Base-by-base conservation (phyloP, 345 rosid genomes). In the Clausena lansium region DNA sequence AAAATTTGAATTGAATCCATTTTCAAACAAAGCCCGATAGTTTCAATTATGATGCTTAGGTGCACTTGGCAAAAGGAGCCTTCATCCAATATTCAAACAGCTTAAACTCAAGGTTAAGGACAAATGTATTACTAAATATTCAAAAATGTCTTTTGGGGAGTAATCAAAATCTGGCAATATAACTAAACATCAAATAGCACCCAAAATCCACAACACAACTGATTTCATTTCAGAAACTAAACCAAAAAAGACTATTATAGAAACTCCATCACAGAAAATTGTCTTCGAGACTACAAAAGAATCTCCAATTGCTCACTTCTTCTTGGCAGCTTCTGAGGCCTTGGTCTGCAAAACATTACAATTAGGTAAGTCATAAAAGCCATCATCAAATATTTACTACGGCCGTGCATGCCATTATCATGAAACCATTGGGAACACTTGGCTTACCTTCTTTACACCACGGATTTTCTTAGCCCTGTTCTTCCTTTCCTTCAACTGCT, bases 401-500 rank as follows among this genome's bases (percentile, higher is more conserved):
- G 28, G 61, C 24, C 7, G 61, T 33, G 27, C 27, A 45, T 4
- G 59, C 6, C 2, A 65, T 45, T 38, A 75, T 57, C 15, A 69
- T 19, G 63, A 70, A 33, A 52, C 20, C 74, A 47, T 17, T 7
- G 3, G 33, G 64, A 70, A 9, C 15, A 14, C 32, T 14, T 1
- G 57, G 22, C 77, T 76, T 73, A 96, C 99, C 98, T 96, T 94
- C 93, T 96, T 96, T 58, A 96, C 94, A 70, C 99, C 99, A 2
- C 99, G 97, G 69, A 96, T 82, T 85, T 96, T 96, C 93, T 92
- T 96, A 1, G 98, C 82, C 14, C 99, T 83, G 86, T 94, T 96
- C 93, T 96, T 96, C 77, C 99, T 88, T 57, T 96, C 99, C 90
- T 96, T 94, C 80, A 96, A 19, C 67, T 96, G 99, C 74, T 96